phyloP scores from a whole-genome alignment of 148 eudicot species.

The Vaccinium macrocarpon region DNA sequence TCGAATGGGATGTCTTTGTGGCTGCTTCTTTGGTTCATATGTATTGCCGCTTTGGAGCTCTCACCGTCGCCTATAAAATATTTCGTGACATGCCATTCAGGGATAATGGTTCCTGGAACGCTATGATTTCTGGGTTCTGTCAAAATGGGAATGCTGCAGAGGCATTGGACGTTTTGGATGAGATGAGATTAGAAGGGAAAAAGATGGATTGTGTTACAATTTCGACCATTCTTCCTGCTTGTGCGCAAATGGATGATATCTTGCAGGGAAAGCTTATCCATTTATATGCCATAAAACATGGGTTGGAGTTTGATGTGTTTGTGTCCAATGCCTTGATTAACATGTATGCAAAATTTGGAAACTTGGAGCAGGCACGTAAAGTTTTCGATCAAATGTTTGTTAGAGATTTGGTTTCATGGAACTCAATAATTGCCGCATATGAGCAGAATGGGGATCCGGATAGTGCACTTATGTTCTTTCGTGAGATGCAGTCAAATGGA shows the following conservation, averaged over 20 bases:
- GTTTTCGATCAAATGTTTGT: constrained; percentile 1
- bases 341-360: constrained; percentile 51
- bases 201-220: constrained; percentile 49
- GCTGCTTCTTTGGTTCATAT: constrained; percentile 77
- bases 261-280: constrained; percentile 33
- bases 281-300: constrained; percentile 61
- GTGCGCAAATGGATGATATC: constrained; percentile 13
- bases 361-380: constrained; percentile 1
- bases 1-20: constrained; percentile 51
- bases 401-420: constrained; percentile 73
- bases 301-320: constrained; percentile 46
- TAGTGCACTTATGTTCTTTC: constrained; percentile 35
- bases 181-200: constrained; percentile 49
- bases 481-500: constrained; percentile 42
- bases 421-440: constrained; percentile 48
- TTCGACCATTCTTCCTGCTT: constrained; percentile 53
- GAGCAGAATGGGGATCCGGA: constrained; percentile 52
- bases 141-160: constrained; percentile 49
- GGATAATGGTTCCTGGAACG: constrained; percentile 74
- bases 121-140: constrained; percentile 69
- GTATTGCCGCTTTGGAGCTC: constrained; percentile 52
- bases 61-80: constrained; percentile 39
- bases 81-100: constrained; percentile 58
- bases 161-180: constrained; percentile 44
- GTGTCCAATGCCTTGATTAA: constrained; percentile 24